These are phyloP conservation scores for Sicyos edulis DNA, from an alignment of 306 rosid genomes.

Conservation along the genomic window DNA sequence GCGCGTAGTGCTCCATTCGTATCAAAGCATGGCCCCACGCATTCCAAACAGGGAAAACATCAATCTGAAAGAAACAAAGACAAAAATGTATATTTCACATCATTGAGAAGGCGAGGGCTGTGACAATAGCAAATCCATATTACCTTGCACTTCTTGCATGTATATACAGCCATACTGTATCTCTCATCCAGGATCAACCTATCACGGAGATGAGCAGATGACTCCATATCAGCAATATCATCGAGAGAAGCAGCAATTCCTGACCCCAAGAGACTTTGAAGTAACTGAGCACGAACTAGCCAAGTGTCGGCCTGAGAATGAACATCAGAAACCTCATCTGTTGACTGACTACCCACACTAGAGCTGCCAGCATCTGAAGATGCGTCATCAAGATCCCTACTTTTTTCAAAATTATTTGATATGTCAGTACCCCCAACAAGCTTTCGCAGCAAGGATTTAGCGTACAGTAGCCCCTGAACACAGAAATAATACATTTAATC, in stretches of 20 bases:
- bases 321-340: conserved; percentile 81
- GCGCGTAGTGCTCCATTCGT: conserved; percentile 93
- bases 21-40: conserved; percentile 98
- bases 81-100: conserved; percentile 23
- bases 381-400: conserved; percentile 76
- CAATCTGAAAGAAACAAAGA: conserved; percentile 59
- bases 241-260: conserved; percentile 96
- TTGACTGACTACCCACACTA: conserved; percentile 81
- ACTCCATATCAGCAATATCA: conserved; percentile 86
- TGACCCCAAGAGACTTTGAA: conserved; percentile 93
- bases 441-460: conserved; percentile 84
- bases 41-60: conserved; percentile 93
- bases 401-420: conserved; percentile 60
- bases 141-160: conserved; percentile 97
- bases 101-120: conserved; percentile 24
- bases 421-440: conserved; percentile 66
- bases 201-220: conserved; percentile 86
- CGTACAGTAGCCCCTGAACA: conserved; percentile 73
- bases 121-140: conserved; percentile 19
- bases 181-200: conserved; percentile 82
- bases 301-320: conserved; percentile 68
- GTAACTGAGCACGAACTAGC: conserved; percentile 92
- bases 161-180: conserved; percentile 98
- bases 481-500: not conserved
- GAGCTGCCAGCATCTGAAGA: conserved; percentile 98